phyloP scores from a whole-genome alignment of 139 green algal genomes.

The Tetraselmis chui region DNA sequence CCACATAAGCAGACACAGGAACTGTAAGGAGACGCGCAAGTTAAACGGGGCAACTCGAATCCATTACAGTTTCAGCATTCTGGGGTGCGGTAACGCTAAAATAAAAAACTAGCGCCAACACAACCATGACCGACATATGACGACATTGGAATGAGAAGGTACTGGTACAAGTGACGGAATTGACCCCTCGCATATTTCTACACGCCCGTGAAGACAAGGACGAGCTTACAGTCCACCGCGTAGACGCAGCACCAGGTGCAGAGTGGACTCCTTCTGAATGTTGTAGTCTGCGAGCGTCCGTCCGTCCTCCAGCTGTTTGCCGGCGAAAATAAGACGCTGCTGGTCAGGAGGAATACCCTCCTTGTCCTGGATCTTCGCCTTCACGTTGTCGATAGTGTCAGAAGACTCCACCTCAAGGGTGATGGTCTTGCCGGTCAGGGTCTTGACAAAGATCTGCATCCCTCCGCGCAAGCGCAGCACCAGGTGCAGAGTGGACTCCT shows the following conservation, averaged over 20 bases:
- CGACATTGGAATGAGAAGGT: too few species aligned
- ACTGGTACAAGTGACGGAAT: too few species aligned
- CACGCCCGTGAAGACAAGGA: too few species aligned
- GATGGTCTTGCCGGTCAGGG: conserved; percentile 78
- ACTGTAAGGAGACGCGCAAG: too few species aligned
- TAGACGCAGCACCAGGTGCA: conserved; percentile 66
- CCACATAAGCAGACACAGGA: too few species aligned
- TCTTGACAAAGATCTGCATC: conserved; percentile 93
- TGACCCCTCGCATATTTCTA: too few species aligned
- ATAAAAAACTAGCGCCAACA: too few species aligned
- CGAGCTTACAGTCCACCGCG: too few species aligned
- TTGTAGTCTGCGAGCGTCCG: conserved; percentile 96
- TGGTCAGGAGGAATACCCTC: conserved; percentile 87
- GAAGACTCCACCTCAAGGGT: conserved; percentile 77
- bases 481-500: conserved; percentile 78
- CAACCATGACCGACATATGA: too few species aligned
- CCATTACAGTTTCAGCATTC: too few species aligned
- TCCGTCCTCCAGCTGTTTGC: conserved; percentile 96
- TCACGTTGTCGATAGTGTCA: conserved; percentile 50
- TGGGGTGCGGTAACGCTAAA: too few species aligned
- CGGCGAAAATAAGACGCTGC: conserved; percentile 95
- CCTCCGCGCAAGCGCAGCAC: conserved; percentile 67
- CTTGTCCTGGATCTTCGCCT: conserved; percentile 55
- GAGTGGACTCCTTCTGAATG: conserved; percentile 87
- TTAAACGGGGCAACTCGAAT: too few species aligned